Conservation (phyloP, 805 yeast genomes). For the Cyberlindnera maritima region DNA sequence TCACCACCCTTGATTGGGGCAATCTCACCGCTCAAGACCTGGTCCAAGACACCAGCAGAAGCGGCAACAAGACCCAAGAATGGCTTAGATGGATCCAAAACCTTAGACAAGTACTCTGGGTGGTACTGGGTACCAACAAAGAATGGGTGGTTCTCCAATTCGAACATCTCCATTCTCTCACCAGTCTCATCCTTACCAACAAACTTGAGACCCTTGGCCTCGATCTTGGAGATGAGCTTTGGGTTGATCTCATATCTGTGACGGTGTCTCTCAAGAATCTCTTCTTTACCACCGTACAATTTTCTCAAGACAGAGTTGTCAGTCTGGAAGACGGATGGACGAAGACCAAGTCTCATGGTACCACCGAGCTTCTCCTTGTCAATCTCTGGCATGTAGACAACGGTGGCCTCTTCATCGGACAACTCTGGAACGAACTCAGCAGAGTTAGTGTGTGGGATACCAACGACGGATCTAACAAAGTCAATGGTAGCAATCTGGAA, state of each 20-base stretch:
- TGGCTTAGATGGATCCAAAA: slow-evolving; percentile 94
- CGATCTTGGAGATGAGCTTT: slow-evolving; percentile 64
- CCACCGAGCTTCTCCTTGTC: slow-evolving; percentile 96
- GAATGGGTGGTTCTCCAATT: slow-evolving; percentile 83
- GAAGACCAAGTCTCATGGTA: slow-evolving; percentile 96
- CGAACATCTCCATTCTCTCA: slow-evolving; percentile 92
- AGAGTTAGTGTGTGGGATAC: slow-evolving; percentile 66
- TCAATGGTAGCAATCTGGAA: slow-evolving; percentile 97
- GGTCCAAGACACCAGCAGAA: slow-evolving; percentile 75
- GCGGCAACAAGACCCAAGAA: slow-evolving; percentile 97
- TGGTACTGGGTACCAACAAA: slow-evolving; percentile 96
- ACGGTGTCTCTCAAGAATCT: slow-evolving; percentile 92
- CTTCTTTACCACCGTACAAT: slow-evolving; percentile 68
- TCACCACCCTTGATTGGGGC: slow-evolving; percentile 12
- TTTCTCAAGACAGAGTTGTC: slow-evolving; percentile 70
- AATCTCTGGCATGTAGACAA: slow-evolving; percentile 98
- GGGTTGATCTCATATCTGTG: slow-evolving; percentile 98
- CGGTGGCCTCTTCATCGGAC: slow-evolving; percentile 64
- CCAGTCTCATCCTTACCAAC: slow-evolving; percentile 92
- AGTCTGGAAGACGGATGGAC: slow-evolving; percentile 77
- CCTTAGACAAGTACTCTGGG: slow-evolving; percentile 96
- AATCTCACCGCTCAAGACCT: slow-evolving; percentile 44
- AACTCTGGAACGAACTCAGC: slow-evolving; percentile 74
- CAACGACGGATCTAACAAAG: slow-evolving; percentile 77
- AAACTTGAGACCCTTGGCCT: slow-evolving; percentile 75